Evolutionary conservation across 768 basidiomycete genomes (phyloP).

Genomic region (Lactarius akahatsu): DNA sequence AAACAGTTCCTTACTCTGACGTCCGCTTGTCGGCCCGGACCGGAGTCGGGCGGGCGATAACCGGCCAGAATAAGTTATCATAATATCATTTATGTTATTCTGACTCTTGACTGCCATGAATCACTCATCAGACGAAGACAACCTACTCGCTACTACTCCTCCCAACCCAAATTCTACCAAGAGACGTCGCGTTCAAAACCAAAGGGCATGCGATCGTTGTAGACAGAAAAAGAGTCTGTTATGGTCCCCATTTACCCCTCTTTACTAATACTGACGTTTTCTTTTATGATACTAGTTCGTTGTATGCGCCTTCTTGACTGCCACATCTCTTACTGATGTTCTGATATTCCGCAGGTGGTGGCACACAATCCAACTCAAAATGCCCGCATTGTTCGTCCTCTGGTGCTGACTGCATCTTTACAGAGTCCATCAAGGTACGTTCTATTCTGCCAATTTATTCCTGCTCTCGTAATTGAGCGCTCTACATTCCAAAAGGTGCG

Average conservation of each 20-base stretch:
- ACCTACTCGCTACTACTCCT: too few species aligned
- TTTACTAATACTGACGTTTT: not conserved
- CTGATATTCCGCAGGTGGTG: conserved; percentile 16
- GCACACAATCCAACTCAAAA: conserved; percentile 7
- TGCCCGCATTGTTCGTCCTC: conserved; percentile 24
- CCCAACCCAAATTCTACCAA: not conserved
- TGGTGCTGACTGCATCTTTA: conserved; percentile 23
- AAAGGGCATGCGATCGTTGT: conserved; percentile 29
- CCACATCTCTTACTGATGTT: not conserved
- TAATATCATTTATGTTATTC: too few species aligned
- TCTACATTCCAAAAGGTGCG: conserved; percentile 11
- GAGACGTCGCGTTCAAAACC: conserved; percentile 27
- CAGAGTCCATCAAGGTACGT: conserved; percentile 25
- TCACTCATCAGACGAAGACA: conserved; percentile 23
- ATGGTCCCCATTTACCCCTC: not conserved
- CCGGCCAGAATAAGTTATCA: not conserved
- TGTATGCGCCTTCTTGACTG: conserved; percentile 10
- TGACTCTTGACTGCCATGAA: conserved; percentile 12
- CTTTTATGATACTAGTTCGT: conserved; percentile 16
- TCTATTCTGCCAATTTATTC: too few species aligned
- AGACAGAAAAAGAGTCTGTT: conserved; percentile 30
- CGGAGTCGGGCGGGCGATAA: not conserved
- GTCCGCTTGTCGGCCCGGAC: too few species aligned
- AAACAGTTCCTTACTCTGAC: too few species aligned
- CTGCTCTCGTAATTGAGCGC: not conserved